Base-by-base conservation (phyloP, 2,329 filamentous ascomycete species). In the Camptophora hylomeconis region DNA sequence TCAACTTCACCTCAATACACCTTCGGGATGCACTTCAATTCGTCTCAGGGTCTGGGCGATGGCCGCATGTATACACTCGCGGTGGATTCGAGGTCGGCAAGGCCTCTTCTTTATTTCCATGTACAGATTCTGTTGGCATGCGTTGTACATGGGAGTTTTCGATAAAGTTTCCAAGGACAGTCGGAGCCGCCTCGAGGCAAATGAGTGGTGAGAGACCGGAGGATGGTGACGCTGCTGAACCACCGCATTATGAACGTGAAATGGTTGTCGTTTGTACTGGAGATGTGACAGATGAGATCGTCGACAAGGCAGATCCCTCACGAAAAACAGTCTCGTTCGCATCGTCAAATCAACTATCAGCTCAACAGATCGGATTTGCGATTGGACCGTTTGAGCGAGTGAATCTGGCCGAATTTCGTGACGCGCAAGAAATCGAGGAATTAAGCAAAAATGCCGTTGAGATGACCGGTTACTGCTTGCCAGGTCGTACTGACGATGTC, bases 371-470 rank as follows among this genome's bases (percentile, higher is more conserved):
- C 39, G 87, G 86, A 4, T 93, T 98, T 52, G 81, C 84, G 2
- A 72, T 95, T 32, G 89, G 92, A 0, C 89, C 92, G 0, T 98
- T 98, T 50, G 84, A 95, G 53, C 79, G 87, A 42, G 76, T 95
- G 30, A 82, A 94, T 48, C 63, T 98, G 4, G 79, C 82, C 2
- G 80, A 87, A 43, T 93, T 82, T 45, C 75, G 92, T 28, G 82
- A 86, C 24, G 82, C 83, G 38, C 83, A 92, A 42, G 82, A 93
- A 41, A 86, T 94, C 47, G 83, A 92, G 44, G 83, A 86, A 50
- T 70, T 98, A 31, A 83, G 83, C 3, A 74, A 79, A 40, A 92
- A 83, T 47, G 84, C 86, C 1, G 72, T 93, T 39, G 84, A 87
- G 40, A 72, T 98, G 3, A 75, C 92, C 45, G 89, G 79, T 5